Conservation (phyloP, 2,329 filamentous ascomycete species). For the Lachnellula suecica region DNA sequence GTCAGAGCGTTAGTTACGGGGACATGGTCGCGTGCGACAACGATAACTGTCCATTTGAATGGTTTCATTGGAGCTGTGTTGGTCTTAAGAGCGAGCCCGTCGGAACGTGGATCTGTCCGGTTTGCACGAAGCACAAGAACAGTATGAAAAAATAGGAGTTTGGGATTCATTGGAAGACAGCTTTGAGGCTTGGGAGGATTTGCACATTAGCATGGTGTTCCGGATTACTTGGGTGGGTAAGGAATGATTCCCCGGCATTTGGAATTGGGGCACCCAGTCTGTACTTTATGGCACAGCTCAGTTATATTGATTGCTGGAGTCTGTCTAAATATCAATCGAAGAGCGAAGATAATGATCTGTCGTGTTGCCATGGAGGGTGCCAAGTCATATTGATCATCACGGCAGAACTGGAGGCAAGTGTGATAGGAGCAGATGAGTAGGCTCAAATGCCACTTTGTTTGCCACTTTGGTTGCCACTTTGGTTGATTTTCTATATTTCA, state of each 20-base stretch:
- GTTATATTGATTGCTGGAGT: background rate
- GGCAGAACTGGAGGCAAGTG: too few relatives aligned
- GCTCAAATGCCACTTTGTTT: too few relatives aligned
- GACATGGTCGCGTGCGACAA: slow-evolving; percentile 92
- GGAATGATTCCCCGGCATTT: background rate
- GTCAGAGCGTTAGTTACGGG: slow-evolving; percentile 80
- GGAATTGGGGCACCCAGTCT: background rate
- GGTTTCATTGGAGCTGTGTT: slow-evolving; percentile 83
- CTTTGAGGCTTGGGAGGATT: background rate
- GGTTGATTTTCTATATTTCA: too few relatives aligned
- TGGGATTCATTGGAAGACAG: too few relatives aligned
- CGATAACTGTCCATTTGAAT: slow-evolving; percentile 76
- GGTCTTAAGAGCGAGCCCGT: slow-evolving; percentile 67
- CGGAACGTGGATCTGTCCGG: slow-evolving; percentile 67
- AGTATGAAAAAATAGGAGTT: slow-evolving; percentile 30
- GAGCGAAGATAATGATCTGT: too few relatives aligned
- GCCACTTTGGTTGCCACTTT: too few relatives aligned
- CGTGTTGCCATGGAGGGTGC: too few relatives aligned
- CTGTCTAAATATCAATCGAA: too few relatives aligned
- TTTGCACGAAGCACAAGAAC: slow-evolving; percentile 58
- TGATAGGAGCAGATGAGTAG: too few relatives aligned
- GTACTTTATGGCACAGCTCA: background rate
- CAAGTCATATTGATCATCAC: too few relatives aligned
- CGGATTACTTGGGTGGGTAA: background rate
- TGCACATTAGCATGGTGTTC: slow-evolving; percentile 7